A percentile compares a stretch with the other conserved stretches of the same genome.
phyloP scores from a whole-genome alignment of 2,329 filamentous ascomycete genomes.

The Ilyonectria destructans region DNA sequence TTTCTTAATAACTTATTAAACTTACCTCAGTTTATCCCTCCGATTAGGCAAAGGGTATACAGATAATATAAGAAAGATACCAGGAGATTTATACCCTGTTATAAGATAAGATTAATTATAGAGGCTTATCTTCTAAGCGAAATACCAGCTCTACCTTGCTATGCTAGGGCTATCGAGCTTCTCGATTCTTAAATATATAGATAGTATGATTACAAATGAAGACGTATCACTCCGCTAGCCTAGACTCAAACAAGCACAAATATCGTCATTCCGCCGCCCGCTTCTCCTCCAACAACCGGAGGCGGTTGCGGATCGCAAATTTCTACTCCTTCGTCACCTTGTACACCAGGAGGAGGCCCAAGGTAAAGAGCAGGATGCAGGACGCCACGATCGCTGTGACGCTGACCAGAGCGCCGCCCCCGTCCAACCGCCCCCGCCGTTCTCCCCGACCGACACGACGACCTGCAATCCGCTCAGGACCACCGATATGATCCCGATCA shows the following conservation, averaged over 20 bases:
- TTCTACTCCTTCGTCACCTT: conserved; percentile 41
- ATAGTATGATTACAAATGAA: too few species aligned
- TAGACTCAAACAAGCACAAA: too few species aligned
- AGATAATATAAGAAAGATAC: too few species aligned
- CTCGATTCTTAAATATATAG: too few species aligned
- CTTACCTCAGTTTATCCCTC: background rate
- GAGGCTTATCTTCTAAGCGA: too few species aligned
- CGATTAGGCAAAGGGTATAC: too few species aligned
- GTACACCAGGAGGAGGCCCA: background rate
- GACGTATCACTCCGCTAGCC: too few species aligned
- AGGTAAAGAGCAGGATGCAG: too few species aligned
- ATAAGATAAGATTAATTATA: too few species aligned
- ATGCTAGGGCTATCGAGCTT: too few species aligned
- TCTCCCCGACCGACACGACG: background rate
- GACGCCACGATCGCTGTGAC: conserved; percentile 23
- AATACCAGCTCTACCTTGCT: too few species aligned
- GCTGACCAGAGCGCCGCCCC: conserved; percentile 33
- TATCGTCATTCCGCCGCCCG: background rate
- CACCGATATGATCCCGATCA: conserved; percentile 30
- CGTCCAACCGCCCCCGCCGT: background rate
- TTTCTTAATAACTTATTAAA: background rate
- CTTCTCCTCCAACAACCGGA: conserved; percentile 23
- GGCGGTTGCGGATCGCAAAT: conserved; percentile 35
- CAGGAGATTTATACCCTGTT: too few species aligned
- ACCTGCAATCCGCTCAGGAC: conserved; percentile 41